Conservation (phyloP, 306 rosid genomes). For the Sicyos edulis region DNA sequence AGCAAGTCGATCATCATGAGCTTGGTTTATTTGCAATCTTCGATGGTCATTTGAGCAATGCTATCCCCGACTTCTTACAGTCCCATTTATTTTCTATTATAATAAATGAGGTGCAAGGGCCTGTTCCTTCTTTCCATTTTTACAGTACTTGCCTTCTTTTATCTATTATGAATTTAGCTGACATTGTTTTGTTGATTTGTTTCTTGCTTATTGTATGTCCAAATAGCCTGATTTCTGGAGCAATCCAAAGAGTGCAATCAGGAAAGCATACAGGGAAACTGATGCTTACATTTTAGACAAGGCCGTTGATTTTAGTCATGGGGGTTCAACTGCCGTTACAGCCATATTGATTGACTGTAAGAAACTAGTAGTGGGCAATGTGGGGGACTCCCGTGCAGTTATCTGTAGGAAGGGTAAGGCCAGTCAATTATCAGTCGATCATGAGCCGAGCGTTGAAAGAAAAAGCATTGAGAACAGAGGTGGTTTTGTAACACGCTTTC, state of each 20-base stretch:
- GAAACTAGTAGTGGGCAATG: conserved; percentile 70
- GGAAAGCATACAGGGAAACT: conserved; percentile 63
- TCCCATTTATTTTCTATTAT: conserved; percentile 71
- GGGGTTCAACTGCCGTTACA: conserved; percentile 97
- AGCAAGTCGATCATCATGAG: conserved; percentile 62
- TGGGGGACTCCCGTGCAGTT: conserved; percentile 95
- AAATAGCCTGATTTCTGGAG: conserved; percentile 77
- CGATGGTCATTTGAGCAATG: conserved; percentile 88
- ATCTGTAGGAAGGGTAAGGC: conserved; percentile 59
- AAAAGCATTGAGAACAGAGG: conserved; percentile 64
- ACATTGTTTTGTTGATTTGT: conserved; percentile 9
- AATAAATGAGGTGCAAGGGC: conserved; percentile 55
- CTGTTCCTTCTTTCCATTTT: not conserved
- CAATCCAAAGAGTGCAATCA: conserved; percentile 51
- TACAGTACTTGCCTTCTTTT: not conserved
- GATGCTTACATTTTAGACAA: conserved; percentile 65
- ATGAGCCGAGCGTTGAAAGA: conserved; percentile 68
- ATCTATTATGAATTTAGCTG: not conserved
- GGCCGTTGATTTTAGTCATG: conserved; percentile 70
- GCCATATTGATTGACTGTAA: conserved; percentile 81
- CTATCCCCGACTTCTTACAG: conserved; percentile 64
- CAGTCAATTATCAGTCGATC: conserved; percentile 74
- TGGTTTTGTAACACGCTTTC: conserved; percentile 90
- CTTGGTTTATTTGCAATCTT: conserved; percentile 91
- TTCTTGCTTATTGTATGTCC: conserved; percentile 8